A percentile compares a stretch with the other conserved stretches of the same genome.
phyloP scores from a whole-genome alignment of 1,284 basidiomycete species.

The Rhodotorula mucilaginosa region DNA sequence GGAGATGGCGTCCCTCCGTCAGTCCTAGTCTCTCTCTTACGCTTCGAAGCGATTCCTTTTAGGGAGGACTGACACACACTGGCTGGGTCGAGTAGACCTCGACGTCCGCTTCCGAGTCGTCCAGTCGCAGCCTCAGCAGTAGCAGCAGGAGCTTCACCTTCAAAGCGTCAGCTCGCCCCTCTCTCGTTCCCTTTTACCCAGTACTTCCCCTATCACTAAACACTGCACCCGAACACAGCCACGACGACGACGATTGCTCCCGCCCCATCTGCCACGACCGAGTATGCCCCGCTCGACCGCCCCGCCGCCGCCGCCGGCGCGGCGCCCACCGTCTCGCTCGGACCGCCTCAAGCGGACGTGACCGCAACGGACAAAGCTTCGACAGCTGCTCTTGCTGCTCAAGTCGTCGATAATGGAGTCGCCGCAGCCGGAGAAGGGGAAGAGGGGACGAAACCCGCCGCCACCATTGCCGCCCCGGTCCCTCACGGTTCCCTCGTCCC shows the following conservation, averaged over 20 bases:
- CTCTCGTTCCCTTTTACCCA: neutral
- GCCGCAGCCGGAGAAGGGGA: constrained; percentile 7
- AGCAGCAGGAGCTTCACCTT: constrained; percentile 1
- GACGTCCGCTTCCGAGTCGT: constrained; percentile 7
- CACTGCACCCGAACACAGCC: neutral
- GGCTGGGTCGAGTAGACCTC: neutral
- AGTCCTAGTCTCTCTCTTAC: neutral
- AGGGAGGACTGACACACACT: neutral
- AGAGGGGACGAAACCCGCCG: constrained; percentile 14
- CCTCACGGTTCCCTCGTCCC: constrained; percentile 35
- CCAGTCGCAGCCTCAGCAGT: neutral
- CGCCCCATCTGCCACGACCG: constrained; percentile 28
- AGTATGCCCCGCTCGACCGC: constrained; percentile 36
- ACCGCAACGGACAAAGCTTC: constrained; percentile 17
- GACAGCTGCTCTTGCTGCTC: constrained; percentile 4
- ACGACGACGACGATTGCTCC: constrained; percentile 12
- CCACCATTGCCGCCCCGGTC: constrained; percentile 26
- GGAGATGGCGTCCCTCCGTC: constrained; percentile 31
- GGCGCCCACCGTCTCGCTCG: neutral
- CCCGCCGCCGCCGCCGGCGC: constrained; percentile 6
- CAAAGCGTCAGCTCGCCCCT: constrained; percentile 17
- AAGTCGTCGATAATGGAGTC: neutral
- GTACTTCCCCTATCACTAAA: no score
- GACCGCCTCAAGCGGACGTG: constrained; percentile 14
- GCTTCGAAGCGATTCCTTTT: neutral